Evolutionary conservation across 2,329 filamentous ascomycete genomes (phyloP).

Genomic region (Trichoderma simmonsii): DNA sequence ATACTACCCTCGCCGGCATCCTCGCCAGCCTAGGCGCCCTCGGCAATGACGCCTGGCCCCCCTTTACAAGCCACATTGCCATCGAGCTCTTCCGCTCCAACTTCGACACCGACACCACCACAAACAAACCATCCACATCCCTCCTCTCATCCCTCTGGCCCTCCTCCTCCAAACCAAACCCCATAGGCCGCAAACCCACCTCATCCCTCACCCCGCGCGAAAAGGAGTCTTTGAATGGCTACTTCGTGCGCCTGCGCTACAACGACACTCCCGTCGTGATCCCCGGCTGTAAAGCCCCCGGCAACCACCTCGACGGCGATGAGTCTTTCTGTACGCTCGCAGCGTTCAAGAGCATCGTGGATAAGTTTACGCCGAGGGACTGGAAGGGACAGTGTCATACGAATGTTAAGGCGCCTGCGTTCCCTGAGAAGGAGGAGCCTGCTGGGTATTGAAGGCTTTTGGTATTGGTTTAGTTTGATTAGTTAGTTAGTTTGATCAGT

Average conservation of each 20-base stretch:
- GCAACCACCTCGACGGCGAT: slow-evolving; percentile 83
- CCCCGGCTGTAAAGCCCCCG: slow-evolving; percentile 71
- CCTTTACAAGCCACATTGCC: slow-evolving; percentile 88
- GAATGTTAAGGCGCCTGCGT: slow-evolving; percentile 42
- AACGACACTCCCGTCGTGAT: slow-evolving; percentile 81
- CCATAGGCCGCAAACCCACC: slow-evolving; percentile 60
- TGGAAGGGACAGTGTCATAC: slow-evolving; percentile 62
- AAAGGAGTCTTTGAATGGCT: slow-evolving; percentile 61
- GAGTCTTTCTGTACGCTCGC: slow-evolving; percentile 87
- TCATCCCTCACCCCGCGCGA: slow-evolving; percentile 55
- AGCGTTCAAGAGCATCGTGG: slow-evolving; percentile 89
- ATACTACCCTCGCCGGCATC: slow-evolving; percentile 83
- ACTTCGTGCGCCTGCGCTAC: slow-evolving; percentile 87
- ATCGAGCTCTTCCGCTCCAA: slow-evolving; percentile 78
- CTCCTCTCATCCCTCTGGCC: slow-evolving; percentile 27
- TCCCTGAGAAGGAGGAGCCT: slow-evolving; percentile 50
- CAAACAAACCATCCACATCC: slow-evolving; percentile 20
- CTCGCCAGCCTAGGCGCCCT: slow-evolving; percentile 78
- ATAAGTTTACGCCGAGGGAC: slow-evolving; percentile 79
- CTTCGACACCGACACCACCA: slow-evolving; percentile 29
- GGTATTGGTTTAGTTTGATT: too few relatives aligned
- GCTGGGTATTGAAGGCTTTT: slow-evolving; percentile 43
- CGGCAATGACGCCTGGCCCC: slow-evolving; percentile 73
- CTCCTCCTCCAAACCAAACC: slow-evolving; percentile 33
- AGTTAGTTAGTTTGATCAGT: not conserved